phyloP scores from a whole-genome alignment of 305 asterid genomes.

The Solanum aculeatissimum region DNA sequence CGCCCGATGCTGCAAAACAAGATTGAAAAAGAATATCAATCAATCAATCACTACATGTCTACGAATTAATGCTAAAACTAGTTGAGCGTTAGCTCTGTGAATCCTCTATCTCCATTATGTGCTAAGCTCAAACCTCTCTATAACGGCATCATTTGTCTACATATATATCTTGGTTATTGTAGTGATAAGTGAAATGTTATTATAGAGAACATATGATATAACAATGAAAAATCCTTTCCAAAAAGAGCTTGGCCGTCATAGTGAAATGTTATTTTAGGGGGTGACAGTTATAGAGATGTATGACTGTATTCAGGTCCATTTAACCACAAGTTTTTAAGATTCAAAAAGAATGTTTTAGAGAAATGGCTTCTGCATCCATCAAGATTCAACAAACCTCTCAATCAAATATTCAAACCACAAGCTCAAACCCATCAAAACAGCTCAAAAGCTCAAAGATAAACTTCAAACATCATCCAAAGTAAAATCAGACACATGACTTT shows the following conservation, averaged over 20 bases:
- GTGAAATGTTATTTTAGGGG: background rate
- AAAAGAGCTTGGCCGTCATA: background rate
- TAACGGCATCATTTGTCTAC: background rate
- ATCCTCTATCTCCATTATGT: background rate
- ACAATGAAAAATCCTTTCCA: background rate
- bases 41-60: background rate
- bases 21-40: background rate
- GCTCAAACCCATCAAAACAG: background rate
- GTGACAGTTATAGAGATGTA: background rate
- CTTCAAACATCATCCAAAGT: background rate
- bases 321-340: background rate
- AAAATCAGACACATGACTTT: background rate
- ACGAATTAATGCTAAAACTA: background rate
- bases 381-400: background rate
- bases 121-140: background rate
- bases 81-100: background rate
- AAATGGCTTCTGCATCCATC: background rate
- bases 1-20: slow-evolving; percentile 19
- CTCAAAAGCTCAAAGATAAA: background rate
- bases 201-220: background rate
- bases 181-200: background rate
- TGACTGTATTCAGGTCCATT: background rate
- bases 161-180: background rate
- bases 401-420: background rate
- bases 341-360: background rate